Conservation (phyloP, 331 rosid species). For the Stylosanthes scabra region DNA sequence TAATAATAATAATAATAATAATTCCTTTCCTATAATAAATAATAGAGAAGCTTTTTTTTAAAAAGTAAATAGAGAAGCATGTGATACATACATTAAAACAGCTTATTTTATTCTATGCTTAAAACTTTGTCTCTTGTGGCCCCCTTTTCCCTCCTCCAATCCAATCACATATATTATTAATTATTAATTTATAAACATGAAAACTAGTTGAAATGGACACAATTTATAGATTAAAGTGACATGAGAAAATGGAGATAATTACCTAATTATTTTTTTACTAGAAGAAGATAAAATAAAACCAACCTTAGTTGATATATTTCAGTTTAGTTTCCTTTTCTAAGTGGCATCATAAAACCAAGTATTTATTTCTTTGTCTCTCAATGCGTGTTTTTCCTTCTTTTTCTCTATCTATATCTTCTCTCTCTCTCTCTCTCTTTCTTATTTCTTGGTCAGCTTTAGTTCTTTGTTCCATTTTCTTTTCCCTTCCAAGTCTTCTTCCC, state of each 20-base stretch:
- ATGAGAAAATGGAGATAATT: constrained; percentile 17
- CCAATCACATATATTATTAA: not conserved
- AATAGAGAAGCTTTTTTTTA: not conserved
- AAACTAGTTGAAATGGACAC: not conserved
- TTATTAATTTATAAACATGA: constrained; percentile 4
- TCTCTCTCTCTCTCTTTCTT: not conserved
- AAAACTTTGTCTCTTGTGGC: not conserved
- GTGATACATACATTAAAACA: not conserved
- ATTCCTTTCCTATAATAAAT: not conserved
- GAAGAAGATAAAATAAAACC: not conserved
- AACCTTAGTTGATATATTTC: not conserved
- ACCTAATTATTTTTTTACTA: not conserved
- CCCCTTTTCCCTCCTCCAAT: constrained; percentile 10
- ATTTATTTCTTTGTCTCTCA: not conserved
- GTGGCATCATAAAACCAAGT: constrained; percentile 9
- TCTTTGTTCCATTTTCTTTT: constrained; percentile 32
- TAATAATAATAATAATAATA: not conserved
- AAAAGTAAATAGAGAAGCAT: not conserved
- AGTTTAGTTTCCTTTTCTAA: constrained; percentile 23
- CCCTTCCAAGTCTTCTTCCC: constrained; percentile 25
- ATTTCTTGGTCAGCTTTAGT: constrained; percentile 39
- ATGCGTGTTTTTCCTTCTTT: not conserved
- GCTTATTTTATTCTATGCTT: not conserved
- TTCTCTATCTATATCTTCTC: not conserved
- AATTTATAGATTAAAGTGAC: not conserved